phyloP scores from a whole-genome alignment of 371 early-diverging fungal species.

The Funneliformis caledonium region DNA sequence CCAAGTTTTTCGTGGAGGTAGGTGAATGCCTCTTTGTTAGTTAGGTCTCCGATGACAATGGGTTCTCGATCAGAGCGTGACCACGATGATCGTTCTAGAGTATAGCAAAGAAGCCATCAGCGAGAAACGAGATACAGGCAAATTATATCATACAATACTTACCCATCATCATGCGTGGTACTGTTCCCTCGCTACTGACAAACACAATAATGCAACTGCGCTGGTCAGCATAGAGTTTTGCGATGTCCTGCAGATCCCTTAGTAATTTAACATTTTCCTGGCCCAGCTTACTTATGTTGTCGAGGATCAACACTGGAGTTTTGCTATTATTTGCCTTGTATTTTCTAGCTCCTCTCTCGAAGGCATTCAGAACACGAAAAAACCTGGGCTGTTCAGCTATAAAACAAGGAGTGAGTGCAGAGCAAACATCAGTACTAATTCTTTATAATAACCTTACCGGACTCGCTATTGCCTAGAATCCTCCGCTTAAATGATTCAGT shows the following conservation, averaged over 20 bases:
- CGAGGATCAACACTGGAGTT: constrained; percentile 34
- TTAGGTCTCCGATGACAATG: constrained; percentile 23
- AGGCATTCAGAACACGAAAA: constrained; percentile 8
- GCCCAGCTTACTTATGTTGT: constrained; percentile 37
- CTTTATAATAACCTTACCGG: constrained; percentile 30
- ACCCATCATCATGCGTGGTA: constrained; percentile 17
- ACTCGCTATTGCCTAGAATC: background rate
- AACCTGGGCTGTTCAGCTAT: constrained; percentile 26
- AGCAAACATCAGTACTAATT: constrained; percentile 25
- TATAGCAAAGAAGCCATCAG: constrained; percentile 25
- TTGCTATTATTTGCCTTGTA: constrained; percentile 35
- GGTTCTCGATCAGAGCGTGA: constrained; percentile 13
- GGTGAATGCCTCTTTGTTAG: constrained; percentile 14
- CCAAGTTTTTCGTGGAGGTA: constrained; percentile 21
- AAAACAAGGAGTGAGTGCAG: constrained; percentile 28
- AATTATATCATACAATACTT: constrained; percentile 34
- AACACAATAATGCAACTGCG: constrained; percentile 35
- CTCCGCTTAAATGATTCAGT: constrained; percentile 17
- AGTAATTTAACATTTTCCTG: background rate
- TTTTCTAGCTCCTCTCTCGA: constrained; percentile 22
- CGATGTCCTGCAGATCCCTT: constrained; percentile 20
- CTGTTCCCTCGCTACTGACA: constrained; percentile 32
- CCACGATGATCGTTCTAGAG: constrained; percentile 39
- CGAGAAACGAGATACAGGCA: constrained; percentile 28
- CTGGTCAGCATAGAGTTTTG: constrained; percentile 32